Conservation (phyloP, 305 asterid genomes). For the Plantago lanceolata region DNA sequence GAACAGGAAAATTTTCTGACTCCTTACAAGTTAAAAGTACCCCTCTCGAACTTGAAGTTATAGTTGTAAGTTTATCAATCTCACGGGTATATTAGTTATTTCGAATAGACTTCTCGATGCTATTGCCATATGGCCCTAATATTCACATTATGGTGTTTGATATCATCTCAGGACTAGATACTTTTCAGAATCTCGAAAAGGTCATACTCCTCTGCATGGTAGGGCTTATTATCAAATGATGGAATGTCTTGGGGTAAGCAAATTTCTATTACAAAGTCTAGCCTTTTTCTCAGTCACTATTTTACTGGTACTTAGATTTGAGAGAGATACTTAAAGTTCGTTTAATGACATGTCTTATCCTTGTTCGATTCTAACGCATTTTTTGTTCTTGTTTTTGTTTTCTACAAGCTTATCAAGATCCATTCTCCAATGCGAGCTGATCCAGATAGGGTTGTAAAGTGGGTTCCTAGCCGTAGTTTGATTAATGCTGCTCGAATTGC, state of each 20-base stretch:
- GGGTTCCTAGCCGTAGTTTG: constrained; percentile 65
- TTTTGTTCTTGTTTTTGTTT: constrained; percentile 11
- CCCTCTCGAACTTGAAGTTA: too few relatives aligned
- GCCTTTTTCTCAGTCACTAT: neutral
- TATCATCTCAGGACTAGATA: constrained; percentile 79
- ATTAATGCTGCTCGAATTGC: constrained; percentile 80
- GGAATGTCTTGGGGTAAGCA: constrained; percentile 93
- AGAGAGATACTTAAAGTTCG: neutral
- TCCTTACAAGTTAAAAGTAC: too few relatives aligned
- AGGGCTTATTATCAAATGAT: constrained; percentile 98
- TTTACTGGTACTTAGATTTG: neutral
- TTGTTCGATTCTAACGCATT: neutral
- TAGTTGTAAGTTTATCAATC: too few relatives aligned
- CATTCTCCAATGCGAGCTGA: constrained; percentile 97
- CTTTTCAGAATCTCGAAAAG: constrained; percentile 89
- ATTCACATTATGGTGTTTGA: neutral
- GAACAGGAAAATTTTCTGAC: too few relatives aligned
- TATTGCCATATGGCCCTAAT: neutral
- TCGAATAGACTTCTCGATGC: neutral
- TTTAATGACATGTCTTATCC: neutral
- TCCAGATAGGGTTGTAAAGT: constrained; percentile 76
- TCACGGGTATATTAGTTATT: too few relatives aligned
- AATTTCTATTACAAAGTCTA: neutral
- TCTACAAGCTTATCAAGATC: constrained; percentile 73
- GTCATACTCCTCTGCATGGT: constrained; percentile 90